A percentile compares a stretch with the other conserved stretches of the same genome.
Conservation (phyloP, 805 yeast species). For the Ogataea methylovora region DNA sequence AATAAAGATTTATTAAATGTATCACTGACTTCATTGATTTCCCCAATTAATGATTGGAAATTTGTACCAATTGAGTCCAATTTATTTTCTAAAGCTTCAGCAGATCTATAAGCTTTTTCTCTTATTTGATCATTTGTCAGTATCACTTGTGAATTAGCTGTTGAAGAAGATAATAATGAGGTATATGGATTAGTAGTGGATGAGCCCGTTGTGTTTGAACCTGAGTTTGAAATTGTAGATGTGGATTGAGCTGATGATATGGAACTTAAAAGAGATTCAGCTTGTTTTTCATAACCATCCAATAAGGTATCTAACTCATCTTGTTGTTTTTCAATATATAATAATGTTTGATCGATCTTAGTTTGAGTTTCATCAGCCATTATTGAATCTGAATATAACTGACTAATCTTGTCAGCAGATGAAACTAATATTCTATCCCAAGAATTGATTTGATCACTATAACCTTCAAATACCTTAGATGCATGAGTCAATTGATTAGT, state of each 20-base stretch:
- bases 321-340: constrained; percentile 86
- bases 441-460: constrained; percentile 63
- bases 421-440: constrained; percentile 85
- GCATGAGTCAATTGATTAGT: constrained; percentile 74
- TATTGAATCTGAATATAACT: constrained; percentile 67
- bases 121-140: constrained; percentile 76
- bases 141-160: constrained; percentile 15
- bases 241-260: background rate
- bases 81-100: constrained; percentile 77
- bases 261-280: constrained; percentile 35
- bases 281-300: constrained; percentile 74
- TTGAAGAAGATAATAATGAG: too few relatives aligned
- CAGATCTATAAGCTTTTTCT: constrained; percentile 81
- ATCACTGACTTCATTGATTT: constrained; percentile 77
- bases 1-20: constrained; percentile 60
- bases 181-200: background rate
- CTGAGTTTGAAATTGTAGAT: background rate
- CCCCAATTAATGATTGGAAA: constrained; percentile 66
- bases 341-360: constrained; percentile 79
- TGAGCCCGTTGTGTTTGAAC: background rate
- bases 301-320: constrained; percentile 80
- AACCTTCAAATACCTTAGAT: constrained; percentile 64
- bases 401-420: constrained; percentile 79
- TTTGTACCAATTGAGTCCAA: constrained; percentile 72
- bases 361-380: constrained; percentile 81